These are phyloP conservation scores for Ustulina deusta DNA, from an alignment of 2,329 filamentous ascomycete genomes.

Conservation along the genomic window DNA sequence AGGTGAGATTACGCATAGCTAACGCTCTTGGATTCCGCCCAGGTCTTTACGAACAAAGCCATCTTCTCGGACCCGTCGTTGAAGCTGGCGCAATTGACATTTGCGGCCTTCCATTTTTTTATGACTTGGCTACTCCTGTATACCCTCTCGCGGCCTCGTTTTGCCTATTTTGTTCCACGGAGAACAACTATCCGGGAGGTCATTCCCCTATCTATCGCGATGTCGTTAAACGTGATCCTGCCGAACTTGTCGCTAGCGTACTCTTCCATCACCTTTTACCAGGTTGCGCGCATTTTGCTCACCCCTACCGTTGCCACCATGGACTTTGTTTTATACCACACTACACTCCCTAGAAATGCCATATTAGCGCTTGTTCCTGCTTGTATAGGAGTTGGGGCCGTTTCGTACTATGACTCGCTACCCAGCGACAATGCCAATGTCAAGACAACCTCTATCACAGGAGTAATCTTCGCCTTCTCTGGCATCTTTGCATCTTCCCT, in stretches of 20 bases:
- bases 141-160: conserved; percentile 67
- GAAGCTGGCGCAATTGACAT: conserved; percentile 72
- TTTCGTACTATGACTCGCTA: conserved; percentile 76
- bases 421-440: conserved; percentile 59
- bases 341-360: conserved; percentile 66
- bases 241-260: conserved; percentile 76
- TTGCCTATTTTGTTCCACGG: conserved; percentile 70
- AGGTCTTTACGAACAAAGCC: conserved; percentile 78
- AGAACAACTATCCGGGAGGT: conserved; percentile 67
- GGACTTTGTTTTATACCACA: conserved; percentile 71
- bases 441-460: conserved; percentile 68
- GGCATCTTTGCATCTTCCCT: conserved; percentile 74
- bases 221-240: conserved; percentile 77
- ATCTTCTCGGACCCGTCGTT: conserved; percentile 74
- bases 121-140: conserved; percentile 74
- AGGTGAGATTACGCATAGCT: conserved; percentile 9
- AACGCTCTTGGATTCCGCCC: conserved; percentile 19
- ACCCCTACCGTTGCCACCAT: conserved; percentile 74
- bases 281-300: conserved; percentile 74
- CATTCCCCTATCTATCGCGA: conserved; percentile 73
- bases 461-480: conserved; percentile 72
- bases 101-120: conserved; percentile 76
- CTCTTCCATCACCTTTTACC: conserved; percentile 77
- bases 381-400: conserved; percentile 73
- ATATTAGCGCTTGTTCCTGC: conserved; percentile 68